Conservation (phyloP, 345 rosid genomes). For the Noccaea bulbosa region DNA sequence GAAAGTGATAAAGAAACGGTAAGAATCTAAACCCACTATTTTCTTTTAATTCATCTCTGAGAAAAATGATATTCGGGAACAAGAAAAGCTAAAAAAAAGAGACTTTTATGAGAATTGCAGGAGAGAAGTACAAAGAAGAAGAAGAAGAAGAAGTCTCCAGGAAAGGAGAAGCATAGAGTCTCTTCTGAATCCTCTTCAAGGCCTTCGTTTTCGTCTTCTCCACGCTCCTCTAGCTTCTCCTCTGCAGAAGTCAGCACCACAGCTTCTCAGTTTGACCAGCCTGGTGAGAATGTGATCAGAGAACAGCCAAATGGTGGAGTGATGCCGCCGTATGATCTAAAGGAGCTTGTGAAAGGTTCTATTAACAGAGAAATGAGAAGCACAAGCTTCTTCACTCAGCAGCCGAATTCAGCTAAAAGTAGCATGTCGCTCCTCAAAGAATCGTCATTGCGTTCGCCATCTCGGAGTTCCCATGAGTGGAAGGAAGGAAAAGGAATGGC, state of each 20-base stretch:
- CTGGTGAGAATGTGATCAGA: constrained; percentile 44
- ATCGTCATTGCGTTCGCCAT: constrained; percentile 50
- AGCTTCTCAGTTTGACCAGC: constrained; percentile 55
- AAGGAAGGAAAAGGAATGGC: constrained; percentile 44
- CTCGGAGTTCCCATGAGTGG: constrained; percentile 46
- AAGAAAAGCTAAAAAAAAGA: constrained; percentile 8
- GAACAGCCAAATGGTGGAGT: constrained; percentile 45
- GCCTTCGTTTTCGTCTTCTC: constrained; percentile 72
- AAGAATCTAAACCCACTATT: constrained; percentile 34
- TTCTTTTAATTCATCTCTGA: not conserved
- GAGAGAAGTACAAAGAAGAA: constrained; percentile 44
- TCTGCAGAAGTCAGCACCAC: constrained; percentile 59
- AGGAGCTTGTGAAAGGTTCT: constrained; percentile 64
- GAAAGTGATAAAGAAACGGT: constrained; percentile 51
- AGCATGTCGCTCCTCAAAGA: constrained; percentile 49
- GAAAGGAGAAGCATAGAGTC: constrained; percentile 60
- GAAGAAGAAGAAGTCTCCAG: constrained; percentile 40
- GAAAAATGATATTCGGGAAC: not conserved
- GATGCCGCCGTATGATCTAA: constrained; percentile 48
- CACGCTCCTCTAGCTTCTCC: constrained; percentile 74
- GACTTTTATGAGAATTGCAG: constrained; percentile 51
- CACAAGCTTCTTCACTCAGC: constrained; percentile 33
- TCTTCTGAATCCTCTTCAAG: constrained; percentile 72
- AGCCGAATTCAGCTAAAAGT: constrained; percentile 48
- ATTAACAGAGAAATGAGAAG: constrained; percentile 64